Percentiles rank a stretch among this genome's conserved stretches.
Conservation (phyloP, 1,284 basidiomycete genomes). For the Melanopsichium pennsylvanicum region DNA sequence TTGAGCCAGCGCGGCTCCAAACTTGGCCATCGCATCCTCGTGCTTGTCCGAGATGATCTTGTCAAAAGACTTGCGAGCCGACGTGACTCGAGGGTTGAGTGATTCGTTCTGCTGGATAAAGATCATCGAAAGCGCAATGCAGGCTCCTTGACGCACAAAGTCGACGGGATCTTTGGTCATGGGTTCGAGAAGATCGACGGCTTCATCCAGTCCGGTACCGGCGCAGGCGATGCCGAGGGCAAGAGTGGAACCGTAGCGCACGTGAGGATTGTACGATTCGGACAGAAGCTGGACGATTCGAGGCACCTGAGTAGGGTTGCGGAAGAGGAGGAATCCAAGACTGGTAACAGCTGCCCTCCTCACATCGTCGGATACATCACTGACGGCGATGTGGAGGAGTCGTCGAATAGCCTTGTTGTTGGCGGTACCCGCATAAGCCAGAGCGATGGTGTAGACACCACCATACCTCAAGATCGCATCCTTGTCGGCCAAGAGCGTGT, state of each 20-base stretch:
- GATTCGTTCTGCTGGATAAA: constrained; percentile 64
- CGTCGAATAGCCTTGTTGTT: constrained; percentile 64
- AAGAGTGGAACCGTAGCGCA: constrained; percentile 65
- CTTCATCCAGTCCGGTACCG: constrained; percentile 64
- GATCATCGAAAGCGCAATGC: constrained; percentile 63
- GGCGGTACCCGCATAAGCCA: constrained; percentile 66
- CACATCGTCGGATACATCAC: constrained; percentile 65
- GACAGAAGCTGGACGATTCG: constrained; percentile 65
- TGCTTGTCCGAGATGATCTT: constrained; percentile 65
- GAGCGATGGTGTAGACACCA: constrained; percentile 64
- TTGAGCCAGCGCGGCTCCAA: constrained; percentile 63
- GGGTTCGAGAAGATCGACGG: constrained; percentile 63
- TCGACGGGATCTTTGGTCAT: constrained; percentile 66
- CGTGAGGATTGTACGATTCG: constrained; percentile 65
- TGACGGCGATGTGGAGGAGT: constrained; percentile 63
- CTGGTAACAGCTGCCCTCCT: constrained; percentile 64
- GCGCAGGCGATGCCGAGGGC: constrained; percentile 65
- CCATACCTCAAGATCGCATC: constrained; percentile 65
- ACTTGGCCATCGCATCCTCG: constrained; percentile 66
- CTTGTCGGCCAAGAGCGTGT: constrained; percentile 62
- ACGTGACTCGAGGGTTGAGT: constrained; percentile 62
- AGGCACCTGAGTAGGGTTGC: constrained; percentile 65
- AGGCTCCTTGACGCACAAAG: constrained; percentile 65
- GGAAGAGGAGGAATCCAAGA: constrained; percentile 65
- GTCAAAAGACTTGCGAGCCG: constrained; percentile 59